Percentiles rank a stretch among this genome's conserved stretches.
Evolutionary conservation across 2,329 filamentous ascomycete species (phyloP).

Genomic region (Botrytis fragariae): DNA sequence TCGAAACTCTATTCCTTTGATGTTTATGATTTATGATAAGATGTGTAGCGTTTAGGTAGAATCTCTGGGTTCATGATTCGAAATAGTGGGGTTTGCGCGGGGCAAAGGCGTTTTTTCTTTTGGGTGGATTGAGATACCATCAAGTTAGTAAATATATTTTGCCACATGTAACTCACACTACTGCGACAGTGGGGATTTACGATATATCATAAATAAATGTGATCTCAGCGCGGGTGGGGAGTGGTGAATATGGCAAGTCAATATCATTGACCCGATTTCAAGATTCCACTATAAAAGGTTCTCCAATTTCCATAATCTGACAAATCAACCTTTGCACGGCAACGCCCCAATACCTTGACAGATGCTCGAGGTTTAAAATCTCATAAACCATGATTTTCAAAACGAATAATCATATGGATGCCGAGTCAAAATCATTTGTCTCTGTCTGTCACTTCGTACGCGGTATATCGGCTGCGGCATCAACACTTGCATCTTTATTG

Average conservation of each 20-base stretch:
- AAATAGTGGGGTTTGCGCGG: too few relatives aligned
- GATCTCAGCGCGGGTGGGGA: not conserved
- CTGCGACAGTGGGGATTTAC: fast-evolving
- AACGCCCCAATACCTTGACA: fast-evolving
- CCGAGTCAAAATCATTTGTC: fast-evolving
- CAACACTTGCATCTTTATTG: not conserved
- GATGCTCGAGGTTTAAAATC: too few relatives aligned
- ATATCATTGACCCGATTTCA: not conserved
- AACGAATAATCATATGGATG: fast-evolving
- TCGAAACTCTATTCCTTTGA: too few relatives aligned
- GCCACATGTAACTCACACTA: fast-evolving
- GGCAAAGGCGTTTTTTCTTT: not conserved
- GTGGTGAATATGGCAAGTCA: not conserved
- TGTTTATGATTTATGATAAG: too few relatives aligned
- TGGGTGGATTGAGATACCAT: not conserved
- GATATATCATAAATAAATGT: fast-evolving
- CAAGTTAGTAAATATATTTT: not conserved
- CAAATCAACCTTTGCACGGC: fast-evolving
- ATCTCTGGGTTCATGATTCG: not conserved
- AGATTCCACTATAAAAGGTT: not conserved
- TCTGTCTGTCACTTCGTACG: not conserved
- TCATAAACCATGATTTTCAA: not conserved
- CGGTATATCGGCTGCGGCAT: not conserved
- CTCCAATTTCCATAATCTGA: not conserved
- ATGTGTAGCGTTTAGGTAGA: too few relatives aligned